These are phyloP conservation scores for Articulospora tetracladia DNA, from an alignment of 495 filamentous ascomycete species.

Conservation along the genomic window DNA sequence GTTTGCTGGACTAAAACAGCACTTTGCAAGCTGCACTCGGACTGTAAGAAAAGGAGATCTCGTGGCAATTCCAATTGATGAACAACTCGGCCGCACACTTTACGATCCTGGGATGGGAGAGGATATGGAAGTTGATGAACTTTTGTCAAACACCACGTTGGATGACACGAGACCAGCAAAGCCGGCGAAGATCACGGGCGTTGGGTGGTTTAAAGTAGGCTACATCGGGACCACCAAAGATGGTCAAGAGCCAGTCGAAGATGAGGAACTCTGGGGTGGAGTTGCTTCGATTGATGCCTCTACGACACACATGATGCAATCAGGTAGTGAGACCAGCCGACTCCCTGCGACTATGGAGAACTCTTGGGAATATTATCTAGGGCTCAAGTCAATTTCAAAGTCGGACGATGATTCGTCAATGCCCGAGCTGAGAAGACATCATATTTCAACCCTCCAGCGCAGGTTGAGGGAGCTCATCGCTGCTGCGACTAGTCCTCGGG, in stretches of 20 bases:
- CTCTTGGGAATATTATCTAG: slow-evolving; percentile 84
- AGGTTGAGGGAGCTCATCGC: slow-evolving; percentile 81
- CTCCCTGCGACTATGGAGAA: slow-evolving; percentile 69
- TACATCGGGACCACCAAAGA: slow-evolving; percentile 61
- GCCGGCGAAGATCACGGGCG: slow-evolving; percentile 45
- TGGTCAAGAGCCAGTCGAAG: slow-evolving; percentile 38
- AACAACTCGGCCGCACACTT: slow-evolving; percentile 69
- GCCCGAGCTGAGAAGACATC: slow-evolving; percentile 22
- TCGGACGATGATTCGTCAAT: slow-evolving; percentile 18
- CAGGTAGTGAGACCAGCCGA: slow-evolving; percentile 74
- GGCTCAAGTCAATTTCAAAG: slow-evolving; percentile 53
- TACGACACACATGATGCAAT: slow-evolving; percentile 81
- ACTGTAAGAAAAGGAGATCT: slow-evolving; percentile 83
- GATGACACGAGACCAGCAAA: slow-evolving; percentile 30
- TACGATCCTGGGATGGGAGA: slow-evolving; percentile 58
- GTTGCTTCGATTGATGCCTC: slow-evolving; percentile 77
- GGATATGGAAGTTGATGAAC: slow-evolving; percentile 63
- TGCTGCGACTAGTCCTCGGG: slow-evolving; percentile 82
- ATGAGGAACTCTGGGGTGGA: slow-evolving; percentile 74
- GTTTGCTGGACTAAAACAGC: slow-evolving; percentile 76
- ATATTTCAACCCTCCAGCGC: slow-evolving; percentile 57
- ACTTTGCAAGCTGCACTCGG: slow-evolving; percentile 76
- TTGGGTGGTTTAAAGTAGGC: slow-evolving; percentile 87
- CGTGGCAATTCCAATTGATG: slow-evolving; percentile 81
- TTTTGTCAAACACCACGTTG: slow-evolving; percentile 34